Evolutionary conservation across 441 rosid genomes (phyloP), one percentile per base, ranked within the genome.

Genomic region (Erodium moschatum): DNA sequence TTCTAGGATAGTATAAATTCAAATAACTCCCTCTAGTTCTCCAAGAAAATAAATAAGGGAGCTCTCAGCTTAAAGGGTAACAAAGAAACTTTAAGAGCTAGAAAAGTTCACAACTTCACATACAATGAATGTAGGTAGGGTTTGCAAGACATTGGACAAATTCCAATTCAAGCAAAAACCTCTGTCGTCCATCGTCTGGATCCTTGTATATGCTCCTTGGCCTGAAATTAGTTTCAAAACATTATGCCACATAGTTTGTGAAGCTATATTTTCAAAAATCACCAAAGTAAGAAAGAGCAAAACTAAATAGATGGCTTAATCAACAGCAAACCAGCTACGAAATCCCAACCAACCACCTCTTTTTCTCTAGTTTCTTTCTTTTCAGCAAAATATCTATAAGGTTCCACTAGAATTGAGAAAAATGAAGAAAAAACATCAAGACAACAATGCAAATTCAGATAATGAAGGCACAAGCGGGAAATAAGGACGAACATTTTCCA

Each of bases 41-140:
- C 20, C 60, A 52, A 15, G 6, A 52, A 50, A n/a, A n/a, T 52
- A 52, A 29, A 29, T 9, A 52, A 52, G 60, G 19, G 60, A 5
- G 60, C 60, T 52, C 60, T 16, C 8, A n/a, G 15, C 6, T 52
- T 20, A 1, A 29, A n/a, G n/a, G n/a, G n/a, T n/a, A n/a, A n/a
- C n/a, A n/a, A n/a, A n/a, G 33, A 29, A 29, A 29, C 4, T 29
- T 29, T 29, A 29, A 29, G 33, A 29, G 33, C 33, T 29, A 29
- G 4, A 29, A 18, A 29, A 12, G 61, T 19, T 18, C 2, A 29
- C 33, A 58, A 12, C 16, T 13, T 56, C 52, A 77, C 88, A 69
- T 78, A 92, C 99, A 87, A 74, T 90, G 98, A 72, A 95, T 95
- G 72, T 95, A 92, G 69, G 96, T 95, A 46, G 99, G 99, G 74